These are phyloP conservation scores for Cystofilobasidium bisporidii DNA, from an alignment of 768 basidiomycete species.

Conservation along the genomic window DNA sequence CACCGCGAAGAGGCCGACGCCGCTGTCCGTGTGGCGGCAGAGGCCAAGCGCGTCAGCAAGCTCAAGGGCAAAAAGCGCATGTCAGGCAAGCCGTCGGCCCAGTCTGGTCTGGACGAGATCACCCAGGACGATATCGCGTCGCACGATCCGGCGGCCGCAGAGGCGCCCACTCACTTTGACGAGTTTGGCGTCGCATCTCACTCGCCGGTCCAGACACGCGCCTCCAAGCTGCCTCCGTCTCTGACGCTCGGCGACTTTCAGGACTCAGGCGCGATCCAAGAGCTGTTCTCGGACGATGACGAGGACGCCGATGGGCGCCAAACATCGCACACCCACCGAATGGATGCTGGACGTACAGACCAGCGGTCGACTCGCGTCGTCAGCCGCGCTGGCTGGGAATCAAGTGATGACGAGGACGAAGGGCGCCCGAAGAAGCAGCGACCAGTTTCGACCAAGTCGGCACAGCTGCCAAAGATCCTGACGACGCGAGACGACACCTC, in stretches of 20 bases:
- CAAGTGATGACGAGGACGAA: constrained; percentile 20
- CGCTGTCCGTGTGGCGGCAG: neutral
- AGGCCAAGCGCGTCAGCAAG: constrained; percentile 17
- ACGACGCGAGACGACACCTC: neutral
- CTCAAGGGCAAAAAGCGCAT: constrained; percentile 15
- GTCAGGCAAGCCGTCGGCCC: neutral
- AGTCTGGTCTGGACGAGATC: neutral
- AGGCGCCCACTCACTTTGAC: neutral
- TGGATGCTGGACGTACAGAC: neutral
- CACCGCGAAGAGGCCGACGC: constrained; percentile 12
- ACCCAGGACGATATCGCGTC: neutral
- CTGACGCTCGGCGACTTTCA: constrained; percentile 5
- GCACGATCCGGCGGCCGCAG: neutral
- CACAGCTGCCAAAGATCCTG: neutral
- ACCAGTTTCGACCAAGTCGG: neutral
- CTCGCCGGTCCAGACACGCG: neutral
- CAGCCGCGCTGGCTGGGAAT: constrained; percentile 17
- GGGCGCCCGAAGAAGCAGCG: neutral
- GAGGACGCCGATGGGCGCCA: neutral
- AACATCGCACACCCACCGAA: neutral
- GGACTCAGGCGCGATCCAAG: neutral
- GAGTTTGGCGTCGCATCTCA: neutral
- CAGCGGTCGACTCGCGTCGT: neutral
- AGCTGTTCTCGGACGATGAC: neutral
- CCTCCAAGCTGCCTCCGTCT: neutral